Evolutionary conservation across 2,329 filamentous ascomycete genomes (phyloP).

Genomic region (Coniochaeta ligniaria): DNA sequence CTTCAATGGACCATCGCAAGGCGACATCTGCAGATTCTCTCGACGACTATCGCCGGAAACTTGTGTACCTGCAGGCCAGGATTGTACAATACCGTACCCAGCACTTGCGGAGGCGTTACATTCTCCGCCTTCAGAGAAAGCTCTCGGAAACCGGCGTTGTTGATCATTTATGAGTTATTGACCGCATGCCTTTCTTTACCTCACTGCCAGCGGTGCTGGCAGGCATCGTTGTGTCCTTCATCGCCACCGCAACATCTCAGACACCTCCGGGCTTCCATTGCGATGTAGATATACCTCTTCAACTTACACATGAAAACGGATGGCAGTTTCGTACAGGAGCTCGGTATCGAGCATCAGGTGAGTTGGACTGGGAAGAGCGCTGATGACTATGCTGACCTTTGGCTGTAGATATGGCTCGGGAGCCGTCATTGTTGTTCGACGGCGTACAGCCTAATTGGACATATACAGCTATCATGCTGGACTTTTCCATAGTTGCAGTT

Average conservation of each 20-base stretch:
- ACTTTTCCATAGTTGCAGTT: not conserved
- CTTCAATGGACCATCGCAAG: not conserved
- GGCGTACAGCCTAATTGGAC: not conserved
- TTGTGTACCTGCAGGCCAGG: not conserved
- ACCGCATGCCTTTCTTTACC: not conserved
- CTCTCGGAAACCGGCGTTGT: not conserved
- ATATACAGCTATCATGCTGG: not conserved
- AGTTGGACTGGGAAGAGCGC: not conserved
- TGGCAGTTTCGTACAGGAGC: not conserved
- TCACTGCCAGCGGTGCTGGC: not conserved
- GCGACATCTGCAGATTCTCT: not conserved
- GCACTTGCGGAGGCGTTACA: not conserved
- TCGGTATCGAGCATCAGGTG: not conserved
- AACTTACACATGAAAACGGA: not conserved
- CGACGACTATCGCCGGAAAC: not conserved
- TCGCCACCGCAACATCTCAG: not conserved
- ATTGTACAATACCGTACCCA: not conserved
- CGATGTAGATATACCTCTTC: not conserved
- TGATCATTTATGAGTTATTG: not conserved
- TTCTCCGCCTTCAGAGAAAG: not conserved
- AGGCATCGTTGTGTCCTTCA: not conserved
- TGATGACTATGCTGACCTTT: no score
- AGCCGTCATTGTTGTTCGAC: not conserved
- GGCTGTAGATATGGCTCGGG: not conserved
- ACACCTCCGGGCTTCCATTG: not conserved